These are phyloP conservation scores for Camelina neglecta DNA, from an alignment of 345 rosid species.

Conservation along the genomic window DNA sequence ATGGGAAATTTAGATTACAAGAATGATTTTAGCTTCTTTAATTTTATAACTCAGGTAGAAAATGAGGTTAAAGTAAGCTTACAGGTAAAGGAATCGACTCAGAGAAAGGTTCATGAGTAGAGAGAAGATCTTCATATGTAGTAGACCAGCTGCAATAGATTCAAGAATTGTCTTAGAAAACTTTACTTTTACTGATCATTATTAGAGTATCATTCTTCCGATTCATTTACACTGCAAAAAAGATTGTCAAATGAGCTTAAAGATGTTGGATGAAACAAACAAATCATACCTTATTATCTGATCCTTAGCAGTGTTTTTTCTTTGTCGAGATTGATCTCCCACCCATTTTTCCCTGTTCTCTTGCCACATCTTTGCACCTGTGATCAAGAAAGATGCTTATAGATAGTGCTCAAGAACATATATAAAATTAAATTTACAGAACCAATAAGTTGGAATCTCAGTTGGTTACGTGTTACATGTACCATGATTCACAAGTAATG, in stretches of 20 bases:
- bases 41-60: neutral
- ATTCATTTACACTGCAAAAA: neutral
- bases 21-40: slow-evolving; percentile 27
- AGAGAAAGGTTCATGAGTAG: slow-evolving; percentile 76
- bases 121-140: slow-evolving; percentile 83
- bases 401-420: slow-evolving; percentile 37
- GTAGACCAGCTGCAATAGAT: slow-evolving; percentile 79
- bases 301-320: slow-evolving; percentile 57
- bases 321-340: slow-evolving; percentile 61
- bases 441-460: slow-evolving; percentile 21
- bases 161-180: slow-evolving; percentile 26
- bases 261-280: slow-evolving; percentile 4
- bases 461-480: slow-evolving; percentile 18
- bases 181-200: neutral
- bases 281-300: slow-evolving; percentile 68
- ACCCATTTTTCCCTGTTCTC: slow-evolving; percentile 81
- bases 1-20: neutral
- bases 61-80: slow-evolving; percentile 39
- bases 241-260: slow-evolving; percentile 9
- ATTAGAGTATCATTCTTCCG: neutral
- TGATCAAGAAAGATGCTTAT: slow-evolving; percentile 29
- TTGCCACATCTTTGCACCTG: slow-evolving; percentile 77
- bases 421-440: slow-evolving; percentile 2
- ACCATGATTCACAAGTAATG: slow-evolving; percentile 39
- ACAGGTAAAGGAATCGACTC: slow-evolving; percentile 86